Evolutionary conservation across 179 eudicot species (phyloP).

Genomic region (Patellifolia procumbens): DNA sequence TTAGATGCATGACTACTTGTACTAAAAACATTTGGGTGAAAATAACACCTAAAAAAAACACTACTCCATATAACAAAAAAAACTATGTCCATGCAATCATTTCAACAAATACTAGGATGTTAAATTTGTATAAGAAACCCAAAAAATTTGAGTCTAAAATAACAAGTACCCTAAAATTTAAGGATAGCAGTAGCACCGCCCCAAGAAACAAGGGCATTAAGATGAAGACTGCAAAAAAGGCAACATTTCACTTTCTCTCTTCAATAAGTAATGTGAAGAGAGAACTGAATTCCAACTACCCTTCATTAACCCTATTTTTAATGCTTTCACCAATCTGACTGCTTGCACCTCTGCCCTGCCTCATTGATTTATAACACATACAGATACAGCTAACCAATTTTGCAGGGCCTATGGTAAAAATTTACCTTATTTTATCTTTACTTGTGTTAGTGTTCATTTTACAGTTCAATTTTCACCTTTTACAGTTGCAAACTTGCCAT

Average conservation of each 20-base stretch:
- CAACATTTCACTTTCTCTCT: neutral
- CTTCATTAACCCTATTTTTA: neutral
- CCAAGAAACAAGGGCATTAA: slow-evolving; percentile 15
- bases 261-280: neutral
- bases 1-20: too few relatives aligned
- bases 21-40: neutral
- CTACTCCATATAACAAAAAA: neutral
- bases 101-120: neutral
- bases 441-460: neutral
- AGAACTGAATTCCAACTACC: slow-evolving; percentile 14
- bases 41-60: neutral
- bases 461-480: neutral
- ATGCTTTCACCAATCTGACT: slow-evolving; percentile 25
- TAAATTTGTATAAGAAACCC: neutral
- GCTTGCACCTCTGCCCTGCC: too few relatives aligned
- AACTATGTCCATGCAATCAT: too few relatives aligned
- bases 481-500: neutral
- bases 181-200: slow-evolving; percentile 3
- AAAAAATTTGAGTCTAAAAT: neutral
- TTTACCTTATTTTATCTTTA: neutral
- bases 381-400: slow-evolving; percentile 12
- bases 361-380: slow-evolving; percentile 9
- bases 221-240: neutral
- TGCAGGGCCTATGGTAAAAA: neutral
- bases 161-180: neutral